A percentile compares a stretch with the other conserved stretches of the same genome.
These are phyloP conservation scores for Cyclotella cryptica DNA, from an alignment of 108 stramenopile genomes.

Conservation along the genomic window DNA sequence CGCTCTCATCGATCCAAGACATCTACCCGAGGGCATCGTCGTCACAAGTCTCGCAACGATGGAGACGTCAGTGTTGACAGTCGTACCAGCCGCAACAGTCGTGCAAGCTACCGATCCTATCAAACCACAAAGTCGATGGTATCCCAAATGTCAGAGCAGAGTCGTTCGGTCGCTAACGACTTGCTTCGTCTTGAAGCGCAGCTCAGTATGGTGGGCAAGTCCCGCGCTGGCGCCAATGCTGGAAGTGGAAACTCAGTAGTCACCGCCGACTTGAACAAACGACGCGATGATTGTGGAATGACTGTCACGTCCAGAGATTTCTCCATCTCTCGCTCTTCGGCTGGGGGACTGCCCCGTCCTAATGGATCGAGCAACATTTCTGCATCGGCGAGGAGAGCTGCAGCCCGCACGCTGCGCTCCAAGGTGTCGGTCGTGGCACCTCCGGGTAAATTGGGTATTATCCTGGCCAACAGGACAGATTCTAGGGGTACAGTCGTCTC, in stretches of 20 bases:
- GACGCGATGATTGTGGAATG: constrained; percentile 57
- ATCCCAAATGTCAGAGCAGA: constrained; percentile 88
- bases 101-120: constrained; percentile 74
- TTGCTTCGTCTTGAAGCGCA: constrained; percentile 86
- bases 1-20: constrained; percentile 56
- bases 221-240: constrained; percentile 23
- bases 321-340: constrained; percentile 10
- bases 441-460: constrained; percentile 91
- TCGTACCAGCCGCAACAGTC: constrained; percentile 63
- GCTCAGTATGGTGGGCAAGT: constrained; percentile 84
- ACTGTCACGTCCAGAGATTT: constrained; percentile 55
- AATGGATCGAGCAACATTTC: constrained; percentile 44
- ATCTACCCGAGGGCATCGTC: constrained; percentile 30
- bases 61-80: constrained; percentile 61
- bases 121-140: constrained; percentile 81
- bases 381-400: constrained; percentile 51
- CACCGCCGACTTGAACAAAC: constrained; percentile 38
- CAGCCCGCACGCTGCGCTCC: constrained; percentile 48
- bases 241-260: constrained; percentile 26
- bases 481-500: constrained; percentile 89
- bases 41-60: constrained; percentile 44
- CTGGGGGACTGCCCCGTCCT: constrained; percentile 26
- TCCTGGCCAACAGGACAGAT: constrained; percentile 90
- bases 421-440: constrained; percentile 81
- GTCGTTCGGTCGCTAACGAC: constrained; percentile 87